Percentiles rank a stretch among this genome's conserved stretches.
phyloP scores from a whole-genome alignment of 2,329 filamentous ascomycete genomes.

The Albophoma yamanashiensis region DNA sequence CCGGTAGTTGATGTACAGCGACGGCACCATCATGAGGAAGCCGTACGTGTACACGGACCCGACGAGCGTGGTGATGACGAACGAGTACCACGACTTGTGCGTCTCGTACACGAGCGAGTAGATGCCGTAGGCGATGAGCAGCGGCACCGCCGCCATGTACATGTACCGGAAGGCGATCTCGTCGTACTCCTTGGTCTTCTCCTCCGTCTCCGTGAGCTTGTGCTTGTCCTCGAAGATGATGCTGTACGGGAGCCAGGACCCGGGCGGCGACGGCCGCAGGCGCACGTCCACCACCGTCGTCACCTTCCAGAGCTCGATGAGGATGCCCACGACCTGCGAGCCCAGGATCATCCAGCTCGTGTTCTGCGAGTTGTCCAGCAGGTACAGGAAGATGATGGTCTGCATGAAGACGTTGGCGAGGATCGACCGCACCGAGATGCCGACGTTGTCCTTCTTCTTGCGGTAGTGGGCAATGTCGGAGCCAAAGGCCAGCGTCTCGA shows the following conservation, averaged over 20 bases:
- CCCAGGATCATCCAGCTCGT: conserved; percentile 99
- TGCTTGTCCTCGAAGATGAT: conserved; percentile 94
- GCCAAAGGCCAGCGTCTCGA: conserved; percentile 94
- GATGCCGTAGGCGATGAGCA: conserved; percentile 77
- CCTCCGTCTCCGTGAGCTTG: conserved; percentile 85
- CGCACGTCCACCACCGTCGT: conserved; percentile 91
- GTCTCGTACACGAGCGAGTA: conserved; percentile 90
- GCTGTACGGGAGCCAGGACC: conserved; percentile 65
- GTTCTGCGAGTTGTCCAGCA: conserved; percentile 94
- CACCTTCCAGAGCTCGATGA: conserved; percentile 78
- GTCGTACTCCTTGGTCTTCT: conserved; percentile 98
- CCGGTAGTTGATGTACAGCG: conserved; percentile 97
- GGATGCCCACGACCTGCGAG: conserved; percentile 72
- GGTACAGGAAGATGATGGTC: conserved; percentile 85
- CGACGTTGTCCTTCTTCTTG: conserved; percentile 99
- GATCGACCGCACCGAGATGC: conserved; percentile 91
- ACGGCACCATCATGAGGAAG: conserved; percentile 98
- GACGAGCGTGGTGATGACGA: conserved; percentile 87
- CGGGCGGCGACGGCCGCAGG: conserved; percentile 56
- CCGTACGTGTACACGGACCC: conserved; percentile 96
- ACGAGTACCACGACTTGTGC: conserved; percentile 98
- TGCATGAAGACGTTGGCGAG: conserved; percentile 98
- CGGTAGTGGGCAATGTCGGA: conserved; percentile 96
- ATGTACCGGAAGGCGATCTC: conserved; percentile 96
- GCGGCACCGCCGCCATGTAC: conserved; percentile 81